These are phyloP conservation scores for Platanus orientalis DNA, from an alignment of 164 flowering plant species.

Conservation along the genomic window DNA sequence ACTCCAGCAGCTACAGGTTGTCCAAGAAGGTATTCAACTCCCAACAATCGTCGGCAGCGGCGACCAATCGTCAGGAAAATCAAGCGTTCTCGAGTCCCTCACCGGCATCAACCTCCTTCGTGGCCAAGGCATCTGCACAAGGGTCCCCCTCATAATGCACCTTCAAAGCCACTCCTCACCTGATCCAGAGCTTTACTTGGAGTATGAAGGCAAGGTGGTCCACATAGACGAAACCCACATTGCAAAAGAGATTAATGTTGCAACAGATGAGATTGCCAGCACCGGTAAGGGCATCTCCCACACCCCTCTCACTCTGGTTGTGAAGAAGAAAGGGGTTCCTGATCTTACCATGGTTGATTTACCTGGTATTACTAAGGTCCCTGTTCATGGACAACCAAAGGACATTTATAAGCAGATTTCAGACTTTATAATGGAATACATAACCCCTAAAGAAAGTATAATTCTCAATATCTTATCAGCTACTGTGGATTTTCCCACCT, in stretches of 20 bases:
- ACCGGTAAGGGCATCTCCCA: slow-evolving; percentile 16
- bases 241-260: slow-evolving; percentile 1
- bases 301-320: slow-evolving; percentile 12
- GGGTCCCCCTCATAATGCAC: slow-evolving; percentile 29
- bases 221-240: slow-evolving; percentile 10
- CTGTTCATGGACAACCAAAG: slow-evolving; percentile 1
- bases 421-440: slow-evolving; percentile 9
- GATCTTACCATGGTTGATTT: slow-evolving; percentile 13
- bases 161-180: slow-evolving; percentile 7
- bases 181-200: slow-evolving; percentile 22
- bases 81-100: slow-evolving; percentile 31
- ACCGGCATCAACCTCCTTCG: slow-evolving; percentile 32
- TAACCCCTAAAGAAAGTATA: too few relatives aligned
- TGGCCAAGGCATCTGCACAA: slow-evolving; percentile 34
- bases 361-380: slow-evolving; percentile 20
- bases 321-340: slow-evolving; percentile 8
- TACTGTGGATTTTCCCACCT: too few relatives aligned
- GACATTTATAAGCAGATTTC: slow-evolving; percentile 21
- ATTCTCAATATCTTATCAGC: too few relatives aligned
- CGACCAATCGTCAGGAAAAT: slow-evolving; percentile 28
- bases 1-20: slow-evolving; percentile 21
- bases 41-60: slow-evolving; percentile 30
- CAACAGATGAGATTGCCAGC: slow-evolving; percentile 18
- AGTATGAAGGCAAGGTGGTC: slow-evolving; percentile 16
- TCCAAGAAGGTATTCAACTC: slow-evolving; percentile 30